Evolutionary conservation across 352 stramenopile genomes (phyloP).

Genomic region (Paralagenidium karlingii): DNA sequence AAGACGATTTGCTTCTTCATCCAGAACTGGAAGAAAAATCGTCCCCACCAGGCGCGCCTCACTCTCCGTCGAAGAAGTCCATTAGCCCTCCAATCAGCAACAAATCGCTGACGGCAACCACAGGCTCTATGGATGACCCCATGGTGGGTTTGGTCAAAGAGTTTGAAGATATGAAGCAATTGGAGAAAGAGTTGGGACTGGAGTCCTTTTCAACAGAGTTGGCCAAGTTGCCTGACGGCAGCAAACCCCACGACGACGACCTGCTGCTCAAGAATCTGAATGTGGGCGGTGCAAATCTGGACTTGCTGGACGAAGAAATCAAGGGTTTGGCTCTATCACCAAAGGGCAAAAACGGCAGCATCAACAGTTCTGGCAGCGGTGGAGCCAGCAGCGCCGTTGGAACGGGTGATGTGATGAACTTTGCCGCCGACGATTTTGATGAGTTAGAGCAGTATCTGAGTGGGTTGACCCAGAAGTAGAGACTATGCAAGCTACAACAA

Average conservation of each 20-base stretch:
- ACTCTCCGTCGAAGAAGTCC: neutral
- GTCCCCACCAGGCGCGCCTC: neutral
- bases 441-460: conserved; percentile 83
- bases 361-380: no score
- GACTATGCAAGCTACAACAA: no score
- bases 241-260: conserved; percentile 4
- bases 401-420: conserved; percentile 68
- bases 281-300: conserved; percentile 7
- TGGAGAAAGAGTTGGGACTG: conserved; percentile 75
- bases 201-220: conserved; percentile 39
- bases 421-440: conserved; percentile 79
- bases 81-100: neutral
- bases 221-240: conserved; percentile 22
- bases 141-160: conserved; percentile 40
- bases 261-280: conserved; percentile 20
- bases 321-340: conserved; percentile 49
- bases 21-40: conserved; percentile 32
- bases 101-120: neutral
- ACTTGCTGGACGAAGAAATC: conserved; percentile 62
- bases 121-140: conserved; percentile 12
- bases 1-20: conserved; percentile 8
- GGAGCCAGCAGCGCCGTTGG: conserved; percentile 14
- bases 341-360: conserved; percentile 12
- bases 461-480: conserved; percentile 30
- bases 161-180: conserved; percentile 71